Evolutionary conservation across 1,284 basidiomycete species (phyloP).

Genomic region (Ceratobasidium sp.): DNA sequence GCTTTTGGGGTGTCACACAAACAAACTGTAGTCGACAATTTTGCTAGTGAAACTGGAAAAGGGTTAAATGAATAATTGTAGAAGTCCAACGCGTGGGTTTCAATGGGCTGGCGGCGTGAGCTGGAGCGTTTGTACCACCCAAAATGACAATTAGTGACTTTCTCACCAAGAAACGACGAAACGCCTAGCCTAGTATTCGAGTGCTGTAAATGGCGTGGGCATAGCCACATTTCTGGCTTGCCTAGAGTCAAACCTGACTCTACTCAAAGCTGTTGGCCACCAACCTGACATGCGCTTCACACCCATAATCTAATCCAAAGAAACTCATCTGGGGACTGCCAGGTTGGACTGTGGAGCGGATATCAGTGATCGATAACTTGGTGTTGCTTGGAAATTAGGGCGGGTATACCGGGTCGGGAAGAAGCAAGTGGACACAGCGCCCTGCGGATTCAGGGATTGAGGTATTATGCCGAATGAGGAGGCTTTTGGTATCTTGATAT

Average conservation of each 20-base stretch:
- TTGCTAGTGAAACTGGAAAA: too few relatives aligned
- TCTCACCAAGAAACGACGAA: too few relatives aligned
- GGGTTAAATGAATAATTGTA: conserved; percentile 51
- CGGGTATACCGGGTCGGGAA: conserved; percentile 62
- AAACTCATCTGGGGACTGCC: conserved; percentile 70
- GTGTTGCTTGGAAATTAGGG: conserved; percentile 61
- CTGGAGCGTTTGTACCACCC: conserved; percentile 59
- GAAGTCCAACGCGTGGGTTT: conserved; percentile 68
- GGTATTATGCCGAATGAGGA: conserved; percentile 51
- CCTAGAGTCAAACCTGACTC: conserved; percentile 18
- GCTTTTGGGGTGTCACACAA: too few relatives aligned
- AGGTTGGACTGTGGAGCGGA: conserved; percentile 64
- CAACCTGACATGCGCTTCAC: too few relatives aligned
- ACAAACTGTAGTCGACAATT: too few relatives aligned
- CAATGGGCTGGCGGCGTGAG: conserved; percentile 68
- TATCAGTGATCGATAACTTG: conserved; percentile 81
- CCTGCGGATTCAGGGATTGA: conserved; percentile 61
- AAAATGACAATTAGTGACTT: background rate
- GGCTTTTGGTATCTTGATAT: conserved; percentile 51
- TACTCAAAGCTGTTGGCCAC: too few relatives aligned
- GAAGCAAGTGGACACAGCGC: conserved; percentile 64
- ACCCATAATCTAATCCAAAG: conserved; percentile 71
- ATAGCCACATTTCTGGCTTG: conserved; percentile 63
- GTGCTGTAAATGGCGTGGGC: conserved; percentile 69
- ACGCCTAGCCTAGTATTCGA: conserved; percentile 58